Percentiles rank a stretch among this genome's conserved stretches.
These are phyloP conservation scores for Chaetomidium leptoderma DNA, from an alignment of 495 filamentous ascomycete species.

Conservation along the genomic window DNA sequence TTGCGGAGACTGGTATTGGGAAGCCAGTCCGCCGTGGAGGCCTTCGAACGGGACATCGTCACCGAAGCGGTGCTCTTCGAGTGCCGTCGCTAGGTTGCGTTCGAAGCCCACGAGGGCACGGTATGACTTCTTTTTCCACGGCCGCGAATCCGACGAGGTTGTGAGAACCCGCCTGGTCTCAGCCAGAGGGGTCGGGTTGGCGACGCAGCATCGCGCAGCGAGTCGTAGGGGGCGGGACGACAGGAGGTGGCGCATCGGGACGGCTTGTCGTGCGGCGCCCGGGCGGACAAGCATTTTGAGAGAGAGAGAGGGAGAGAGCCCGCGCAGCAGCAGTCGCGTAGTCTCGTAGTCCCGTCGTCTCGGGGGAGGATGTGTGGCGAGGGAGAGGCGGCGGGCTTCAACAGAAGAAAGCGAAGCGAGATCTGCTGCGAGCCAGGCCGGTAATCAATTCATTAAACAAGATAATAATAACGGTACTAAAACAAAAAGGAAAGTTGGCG, in stretches of 20 bases:
- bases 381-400: slow-evolving; percentile 1
- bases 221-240: slow-evolving; percentile 3
- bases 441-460: slow-evolving; percentile 23
- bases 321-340: neutral
- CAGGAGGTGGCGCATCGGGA: slow-evolving; percentile 24
- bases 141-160: slow-evolving; percentile 25
- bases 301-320: neutral
- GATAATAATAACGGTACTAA: slow-evolving; percentile 8
- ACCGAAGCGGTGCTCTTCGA: slow-evolving; percentile 33
- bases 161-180: slow-evolving; percentile 18
- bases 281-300: slow-evolving; percentile 31
- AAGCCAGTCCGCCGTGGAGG: slow-evolving; percentile 19
- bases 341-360: neutral
- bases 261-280: slow-evolving; percentile 17
- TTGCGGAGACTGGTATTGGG: slow-evolving; percentile 15
- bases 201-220: slow-evolving; percentile 16
- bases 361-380: neutral
- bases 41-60: slow-evolving; percentile 37
- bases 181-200: neutral
- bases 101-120: slow-evolving; percentile 32
- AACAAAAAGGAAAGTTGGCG: slow-evolving; percentile 15
- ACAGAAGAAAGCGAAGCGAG: slow-evolving; percentile 7
- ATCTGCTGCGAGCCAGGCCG: neutral
- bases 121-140: slow-evolving; percentile 33
- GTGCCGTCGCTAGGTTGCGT: slow-evolving; percentile 46